Base-by-base conservation (phyloP, 441 rosid species). In the Hura crepitans region DNA sequence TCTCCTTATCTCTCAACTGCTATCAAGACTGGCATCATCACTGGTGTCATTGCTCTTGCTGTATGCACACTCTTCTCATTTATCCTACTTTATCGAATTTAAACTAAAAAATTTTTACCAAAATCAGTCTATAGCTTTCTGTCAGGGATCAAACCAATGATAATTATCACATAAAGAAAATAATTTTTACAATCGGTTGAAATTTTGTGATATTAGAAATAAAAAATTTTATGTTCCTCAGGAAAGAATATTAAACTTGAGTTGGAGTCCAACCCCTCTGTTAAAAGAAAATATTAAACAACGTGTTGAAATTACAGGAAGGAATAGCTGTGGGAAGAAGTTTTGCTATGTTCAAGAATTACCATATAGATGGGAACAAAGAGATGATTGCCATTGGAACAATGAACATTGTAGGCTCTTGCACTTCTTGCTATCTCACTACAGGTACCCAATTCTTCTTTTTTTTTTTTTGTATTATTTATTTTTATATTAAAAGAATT, bases 271-370 rank as follows among this genome's bases (percentile, higher is more conserved):
- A n/a, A n/a, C n/a, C n/a, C n/a, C n/a, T n/a, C n/a, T n/a, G n/a
- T n/a, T n/a, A n/a, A n/a, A n/a, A n/a, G n/a, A n/a, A n/a, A n/a
- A n/a, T n/a, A n/a, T n/a, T n/a, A n/a, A n/a, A n/a, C n/a, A n/a
- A n/a, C n/a, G n/a, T 10, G 14, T 20, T 62, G 15, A 23, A 27
- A 42, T 49, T 39, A 57, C 81, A 92, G 99, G 99, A 95, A 85
- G 98, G 99, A 68, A 90, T 95, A 72, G 99, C 99, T 0, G 98
- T 95, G 0, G 99, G 99, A 17, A 85, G 99, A 79, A 95, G 99
- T 68, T 95, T 95, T 61, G 85, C 99, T 0, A 84, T 90, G 98
- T 89, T 85, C 81, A 95, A 92, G 82, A 86, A 92, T 62, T 95
- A 95, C 81, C 86, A 92, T 73, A 88, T 95, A 18, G 98, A 95